Conservation (phyloP, 768 basidiomycete genomes). For the Piloderma croceum region DNA sequence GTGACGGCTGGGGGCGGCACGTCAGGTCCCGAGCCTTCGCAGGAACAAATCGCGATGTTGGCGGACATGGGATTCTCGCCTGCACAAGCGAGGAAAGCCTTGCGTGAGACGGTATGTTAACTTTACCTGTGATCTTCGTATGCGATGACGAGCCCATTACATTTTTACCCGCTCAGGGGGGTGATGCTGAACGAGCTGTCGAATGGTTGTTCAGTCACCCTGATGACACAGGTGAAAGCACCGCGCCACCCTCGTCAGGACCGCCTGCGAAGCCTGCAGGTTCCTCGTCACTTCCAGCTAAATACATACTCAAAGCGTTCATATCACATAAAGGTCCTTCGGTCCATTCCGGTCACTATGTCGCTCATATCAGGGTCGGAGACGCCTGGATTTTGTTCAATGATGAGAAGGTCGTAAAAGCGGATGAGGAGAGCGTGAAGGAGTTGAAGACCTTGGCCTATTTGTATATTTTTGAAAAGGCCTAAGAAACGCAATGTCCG, state of each 20-base stretch:
- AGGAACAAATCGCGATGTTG: conserved; percentile 69
- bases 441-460: conserved; percentile 83
- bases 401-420: conserved; percentile 92
- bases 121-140: neutral
- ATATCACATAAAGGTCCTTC: conserved; percentile 96
- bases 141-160: neutral
- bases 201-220: conserved; percentile 97
- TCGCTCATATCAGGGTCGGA: conserved; percentile 64
- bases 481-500: conserved; percentile 23
- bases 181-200: conserved; percentile 78
- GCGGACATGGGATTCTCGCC: conserved; percentile 89
- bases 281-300: conserved; percentile 58
- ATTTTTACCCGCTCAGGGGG: conserved; percentile 38
- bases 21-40: conserved; percentile 48
- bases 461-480: conserved; percentile 85
- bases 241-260: conserved; percentile 14
- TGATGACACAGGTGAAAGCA: conserved; percentile 47
- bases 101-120: conserved; percentile 72
- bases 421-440: conserved; percentile 76
- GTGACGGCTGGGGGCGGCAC: conserved; percentile 19
- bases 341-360: conserved; percentile 92
- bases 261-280: conserved; percentile 37
- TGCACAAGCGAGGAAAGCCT: conserved; percentile 80
- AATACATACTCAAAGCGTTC: conserved; percentile 84
- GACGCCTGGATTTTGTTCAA: conserved; percentile 89